phyloP scores from a whole-genome alignment of 2,329 filamentous ascomycete species.

The Cladosporium velox region DNA sequence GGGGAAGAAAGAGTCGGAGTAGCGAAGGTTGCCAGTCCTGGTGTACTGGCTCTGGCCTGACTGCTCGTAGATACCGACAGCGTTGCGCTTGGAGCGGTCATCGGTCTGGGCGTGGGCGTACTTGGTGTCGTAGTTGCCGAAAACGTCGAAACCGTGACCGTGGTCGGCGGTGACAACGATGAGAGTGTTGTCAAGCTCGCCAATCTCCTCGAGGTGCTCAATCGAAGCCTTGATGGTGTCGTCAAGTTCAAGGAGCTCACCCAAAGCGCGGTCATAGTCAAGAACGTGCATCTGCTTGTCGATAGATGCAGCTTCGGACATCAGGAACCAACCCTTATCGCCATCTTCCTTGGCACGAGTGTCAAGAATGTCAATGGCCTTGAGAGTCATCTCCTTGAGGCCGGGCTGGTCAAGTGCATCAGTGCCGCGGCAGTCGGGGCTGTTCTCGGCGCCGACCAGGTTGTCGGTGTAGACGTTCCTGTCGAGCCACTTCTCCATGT shows the following conservation, averaged over 20 bases:
- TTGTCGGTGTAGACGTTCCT: conserved; percentile 78
- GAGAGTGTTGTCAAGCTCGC: conserved; percentile 72
- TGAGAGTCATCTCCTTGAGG: conserved; percentile 86
- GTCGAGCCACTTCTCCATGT: conserved; percentile 83
- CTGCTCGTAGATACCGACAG: conserved; percentile 71
- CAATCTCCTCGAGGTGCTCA: conserved; percentile 65
- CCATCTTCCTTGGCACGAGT: conserved; percentile 56
- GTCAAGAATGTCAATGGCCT: conserved; percentile 79
- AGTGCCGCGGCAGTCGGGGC: conserved; percentile 64
- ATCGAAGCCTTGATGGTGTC: conserved; percentile 78
- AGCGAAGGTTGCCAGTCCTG: conserved; percentile 60
- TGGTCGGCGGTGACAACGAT: conserved; percentile 84
- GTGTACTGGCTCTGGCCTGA: conserved; percentile 77
- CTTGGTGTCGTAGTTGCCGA: conserved; percentile 76
- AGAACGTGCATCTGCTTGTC: conserved; percentile 89
- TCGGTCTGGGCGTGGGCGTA: conserved; percentile 67
- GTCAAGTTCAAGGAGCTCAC: conserved; percentile 81
- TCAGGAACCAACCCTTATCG: conserved; percentile 76
- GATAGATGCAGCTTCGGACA: conserved; percentile 82
- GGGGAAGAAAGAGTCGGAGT: conserved; percentile 75
- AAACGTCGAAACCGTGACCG: conserved; percentile 87
- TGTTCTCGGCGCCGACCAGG: conserved; percentile 65
- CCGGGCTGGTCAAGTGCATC: conserved; percentile 75
- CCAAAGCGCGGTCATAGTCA: conserved; percentile 83
- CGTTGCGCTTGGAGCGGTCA: conserved; percentile 72